Conservation (phyloP, 1,284 basidiomycete species). For the Inonotus hispidus region DNA sequence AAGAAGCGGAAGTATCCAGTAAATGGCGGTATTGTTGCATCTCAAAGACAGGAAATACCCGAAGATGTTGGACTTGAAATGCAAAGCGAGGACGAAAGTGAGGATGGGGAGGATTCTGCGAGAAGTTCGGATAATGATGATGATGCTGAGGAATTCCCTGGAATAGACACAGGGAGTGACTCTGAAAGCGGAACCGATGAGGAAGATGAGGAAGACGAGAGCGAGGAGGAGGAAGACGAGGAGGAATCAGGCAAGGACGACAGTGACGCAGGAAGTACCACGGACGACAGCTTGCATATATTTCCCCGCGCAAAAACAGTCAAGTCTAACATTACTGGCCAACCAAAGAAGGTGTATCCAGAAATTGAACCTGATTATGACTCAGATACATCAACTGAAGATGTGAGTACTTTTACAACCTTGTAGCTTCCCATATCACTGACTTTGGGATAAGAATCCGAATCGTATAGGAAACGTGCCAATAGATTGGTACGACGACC, state of each 20-base stretch:
- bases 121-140: slow-evolving; percentile 33
- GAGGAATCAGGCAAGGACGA: slow-evolving; percentile 26
- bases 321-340: slow-evolving; percentile 80
- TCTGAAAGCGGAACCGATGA: slow-evolving; percentile 39
- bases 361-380: slow-evolving; percentile 96
- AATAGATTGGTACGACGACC: slow-evolving; percentile 98
- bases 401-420: slow-evolving; percentile 50
- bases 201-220: slow-evolving; percentile 28
- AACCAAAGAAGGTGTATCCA: slow-evolving; percentile 86
- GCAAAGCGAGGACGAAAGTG: slow-evolving; percentile 63
- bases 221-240: slow-evolving; percentile 34
- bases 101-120: slow-evolving; percentile 39
- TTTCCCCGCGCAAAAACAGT: slow-evolving; percentile 68
- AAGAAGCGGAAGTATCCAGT: background rate
- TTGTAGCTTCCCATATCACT: slow-evolving; percentile 8
- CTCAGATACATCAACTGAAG: slow-evolving; percentile 95
- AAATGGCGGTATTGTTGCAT: slow-evolving; percentile 22
- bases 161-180: slow-evolving; percentile 47
- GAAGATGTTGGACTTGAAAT: slow-evolving; percentile 54
- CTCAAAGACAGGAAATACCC: slow-evolving; percentile 33
- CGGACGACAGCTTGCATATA: slow-evolving; percentile 36
- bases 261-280: slow-evolving; percentile 30
- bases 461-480: slow-evolving; percentile 96
- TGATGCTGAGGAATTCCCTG: slow-evolving; percentile 49
- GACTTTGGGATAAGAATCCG: slow-evolving; percentile 54